Evolutionary conservation across 1,284 basidiomycete species (phyloP), one percentile per base, ranked within the genome.

Genomic region (Cutaneotrichosporon sp.): DNA sequence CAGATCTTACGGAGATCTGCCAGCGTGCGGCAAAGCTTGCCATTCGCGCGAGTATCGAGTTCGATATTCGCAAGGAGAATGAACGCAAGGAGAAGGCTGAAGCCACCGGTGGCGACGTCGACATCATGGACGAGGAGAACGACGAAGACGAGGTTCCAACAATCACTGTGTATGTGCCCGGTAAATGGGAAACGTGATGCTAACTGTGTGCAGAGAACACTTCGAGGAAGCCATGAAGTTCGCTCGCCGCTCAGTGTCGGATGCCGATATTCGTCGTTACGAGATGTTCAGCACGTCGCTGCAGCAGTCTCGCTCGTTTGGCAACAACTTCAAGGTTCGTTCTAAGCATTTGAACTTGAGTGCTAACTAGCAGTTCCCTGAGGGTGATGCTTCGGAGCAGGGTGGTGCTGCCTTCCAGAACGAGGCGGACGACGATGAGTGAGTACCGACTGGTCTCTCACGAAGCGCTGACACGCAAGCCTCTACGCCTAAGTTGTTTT

Each of bases 1-100:
- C 96, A 55, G 96, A 99, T 83, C 79, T 98, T 62, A 96, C 94
- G 13, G 96, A 98, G 76, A 96, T 98, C 68, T 98, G 94, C 73
- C 93, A 98, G 77, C 85, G 96, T 58, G 88, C 94, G 10, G 94
- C 92, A 58, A 99, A 99, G 80, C 80, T 97, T 46, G 72, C 73
- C 13, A 74, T 99, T 70, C 84, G 96, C 40, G 90, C 88, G 73
- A 88, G 85, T 60, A 99, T 99, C 68, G 93, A 97, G 70, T 78
- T 88, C 7, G 96, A 98, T 74, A 88, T 98, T 69, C 81, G 86
- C 63, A 79, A 73, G 57, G 82, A 85, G 46, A 80, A 88, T 49
- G 96, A 92, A 74, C 86, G 83, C 77, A 84, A 81, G 75, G 90
- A 85, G 62, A 84, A 84, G 74, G 88, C 87, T 63, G 88, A 89